phyloP scores from a whole-genome alignment of 2,329 filamentous ascomycete genomes.

The Diaporthe aspalathi region DNA sequence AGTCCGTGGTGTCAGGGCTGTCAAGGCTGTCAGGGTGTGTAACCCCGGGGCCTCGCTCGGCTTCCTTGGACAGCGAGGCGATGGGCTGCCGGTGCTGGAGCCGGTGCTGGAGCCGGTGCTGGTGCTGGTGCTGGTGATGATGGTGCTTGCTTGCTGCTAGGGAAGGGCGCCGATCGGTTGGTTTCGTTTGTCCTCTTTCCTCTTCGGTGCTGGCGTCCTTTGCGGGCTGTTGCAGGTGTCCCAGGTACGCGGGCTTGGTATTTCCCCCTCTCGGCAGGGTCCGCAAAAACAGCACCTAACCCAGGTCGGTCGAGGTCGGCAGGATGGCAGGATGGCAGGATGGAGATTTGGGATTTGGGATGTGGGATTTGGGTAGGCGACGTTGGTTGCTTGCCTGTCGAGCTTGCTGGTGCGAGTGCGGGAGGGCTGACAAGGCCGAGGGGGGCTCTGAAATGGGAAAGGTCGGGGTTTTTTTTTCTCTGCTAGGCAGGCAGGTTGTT shows the following conservation, averaged over 20 bases:
- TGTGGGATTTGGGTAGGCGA: not conserved
- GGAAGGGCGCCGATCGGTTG: constrained; percentile 20
- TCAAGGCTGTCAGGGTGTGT: too few relatives aligned
- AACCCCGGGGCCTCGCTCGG: not conserved
- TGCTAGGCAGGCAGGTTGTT: not conserved
- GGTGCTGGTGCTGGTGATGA: constrained; percentile 5
- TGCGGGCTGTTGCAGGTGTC: constrained; percentile 2
- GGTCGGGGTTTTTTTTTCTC: not conserved
- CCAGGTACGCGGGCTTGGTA: constrained; percentile 1
- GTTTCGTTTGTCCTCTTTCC: constrained; percentile 36
- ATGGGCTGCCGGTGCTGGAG: not conserved
- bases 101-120: not conserved
- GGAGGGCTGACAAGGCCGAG: not conserved
- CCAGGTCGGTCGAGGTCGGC: too few relatives aligned
- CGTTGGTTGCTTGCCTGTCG: constrained; percentile 9
- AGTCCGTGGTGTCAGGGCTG: not conserved
- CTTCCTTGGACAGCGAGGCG: constrained; percentile 1
- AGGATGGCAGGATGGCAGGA: constrained; percentile 23
- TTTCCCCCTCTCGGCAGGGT: constrained; percentile 3
- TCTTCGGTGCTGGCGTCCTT: constrained; percentile 35
- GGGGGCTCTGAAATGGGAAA: constrained; percentile 18
- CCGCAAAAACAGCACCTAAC: constrained; percentile 20
- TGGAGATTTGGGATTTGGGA: not conserved
- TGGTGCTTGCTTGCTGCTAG: too few relatives aligned
- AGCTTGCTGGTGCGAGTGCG: not conserved